Conservation (phyloP, 805 yeast genomes). For the Metschnikowia henanensis region DNA sequence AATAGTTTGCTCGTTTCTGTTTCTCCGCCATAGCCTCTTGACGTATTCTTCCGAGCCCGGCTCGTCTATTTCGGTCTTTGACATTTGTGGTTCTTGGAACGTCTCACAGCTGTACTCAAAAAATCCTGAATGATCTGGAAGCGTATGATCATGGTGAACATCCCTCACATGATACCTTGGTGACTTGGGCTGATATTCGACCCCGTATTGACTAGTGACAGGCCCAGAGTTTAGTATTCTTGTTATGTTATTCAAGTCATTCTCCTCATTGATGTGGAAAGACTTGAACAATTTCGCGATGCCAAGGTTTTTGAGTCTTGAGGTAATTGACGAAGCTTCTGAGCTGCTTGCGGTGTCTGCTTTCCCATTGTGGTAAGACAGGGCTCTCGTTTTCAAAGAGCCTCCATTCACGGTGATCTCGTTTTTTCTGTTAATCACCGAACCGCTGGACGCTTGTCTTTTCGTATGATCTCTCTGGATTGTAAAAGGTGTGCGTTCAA, state of each 20-base stretch:
- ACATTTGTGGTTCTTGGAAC: constrained; percentile 95
- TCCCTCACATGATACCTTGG: constrained; percentile 50
- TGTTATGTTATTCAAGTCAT: constrained; percentile 37
- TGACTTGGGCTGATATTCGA: constrained; percentile 54
- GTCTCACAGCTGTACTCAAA: constrained; percentile 82
- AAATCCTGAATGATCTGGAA: constrained; percentile 63
- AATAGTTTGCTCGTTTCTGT: constrained; percentile 83
- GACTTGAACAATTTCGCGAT: constrained; percentile 36
- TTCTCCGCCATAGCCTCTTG: constrained; percentile 83
- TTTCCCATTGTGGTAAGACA: constrained; percentile 25
- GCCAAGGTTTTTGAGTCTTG: constrained; percentile 33
- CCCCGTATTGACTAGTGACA: constrained; percentile 34
- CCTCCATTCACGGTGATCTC: constrained; percentile 30
- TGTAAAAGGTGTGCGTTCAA: constrained; percentile 27
- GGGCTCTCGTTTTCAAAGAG: constrained; percentile 28
- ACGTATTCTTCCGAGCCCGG: constrained; percentile 89
- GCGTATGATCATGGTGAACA: constrained; percentile 34
- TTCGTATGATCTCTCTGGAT: constrained; percentile 12
- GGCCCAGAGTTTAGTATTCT: constrained; percentile 40
- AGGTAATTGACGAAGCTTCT: constrained; percentile 33
- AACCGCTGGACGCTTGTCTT: constrained; percentile 25
- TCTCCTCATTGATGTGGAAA: constrained; percentile 42
- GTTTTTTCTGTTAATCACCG: constrained; percentile 24
- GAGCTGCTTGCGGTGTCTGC: constrained; percentile 27
- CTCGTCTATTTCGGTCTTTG: constrained; percentile 79